These are phyloP conservation scores for Serendipita vermifera DNA, from an alignment of 768 basidiomycete species.

Conservation along the genomic window DNA sequence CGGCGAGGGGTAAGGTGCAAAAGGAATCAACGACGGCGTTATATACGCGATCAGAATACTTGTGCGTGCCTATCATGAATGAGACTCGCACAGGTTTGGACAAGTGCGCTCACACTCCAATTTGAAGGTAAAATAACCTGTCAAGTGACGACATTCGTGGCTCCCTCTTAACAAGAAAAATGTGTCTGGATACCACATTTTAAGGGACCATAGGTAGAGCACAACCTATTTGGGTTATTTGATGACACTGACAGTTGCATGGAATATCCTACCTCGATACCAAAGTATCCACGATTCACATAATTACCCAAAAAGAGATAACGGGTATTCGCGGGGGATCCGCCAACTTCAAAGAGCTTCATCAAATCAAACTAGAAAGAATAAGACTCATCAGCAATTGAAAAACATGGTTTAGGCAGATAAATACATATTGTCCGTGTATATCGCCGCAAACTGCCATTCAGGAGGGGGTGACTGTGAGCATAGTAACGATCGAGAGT, in stretches of 20 bases:
- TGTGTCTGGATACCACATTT: constrained; percentile 38
- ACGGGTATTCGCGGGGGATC: constrained; percentile 34
- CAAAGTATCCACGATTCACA: constrained; percentile 36
- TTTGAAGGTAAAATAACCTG: constrained; percentile 39
- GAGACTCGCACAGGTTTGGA: no score
- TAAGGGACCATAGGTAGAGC: constrained; percentile 33
- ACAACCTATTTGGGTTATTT: constrained; percentile 26
- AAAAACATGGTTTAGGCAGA: no score
- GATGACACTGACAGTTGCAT: background rate
- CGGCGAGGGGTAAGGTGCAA: constrained; percentile 36
- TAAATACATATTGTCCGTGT: constrained; percentile 33
- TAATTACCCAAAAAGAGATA: constrained; percentile 37
- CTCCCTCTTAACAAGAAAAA: constrained; percentile 33
- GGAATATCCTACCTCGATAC: constrained; percentile 28
- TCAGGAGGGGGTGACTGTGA: no score
- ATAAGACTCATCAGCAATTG: background rate
- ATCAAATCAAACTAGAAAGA: constrained; percentile 31
- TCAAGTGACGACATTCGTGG: constrained; percentile 33
- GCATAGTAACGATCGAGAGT: background rate
- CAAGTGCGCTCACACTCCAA: constrained; percentile 35
- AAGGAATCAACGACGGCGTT: constrained; percentile 38
- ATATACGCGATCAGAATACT: constrained; percentile 37
- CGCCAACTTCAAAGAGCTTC: constrained; percentile 37
- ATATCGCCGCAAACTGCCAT: constrained; percentile 33
- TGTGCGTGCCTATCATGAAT: no score